Conservation (phyloP, 352 stramenopile species). For the Elongisporangium senticosum region DNA sequence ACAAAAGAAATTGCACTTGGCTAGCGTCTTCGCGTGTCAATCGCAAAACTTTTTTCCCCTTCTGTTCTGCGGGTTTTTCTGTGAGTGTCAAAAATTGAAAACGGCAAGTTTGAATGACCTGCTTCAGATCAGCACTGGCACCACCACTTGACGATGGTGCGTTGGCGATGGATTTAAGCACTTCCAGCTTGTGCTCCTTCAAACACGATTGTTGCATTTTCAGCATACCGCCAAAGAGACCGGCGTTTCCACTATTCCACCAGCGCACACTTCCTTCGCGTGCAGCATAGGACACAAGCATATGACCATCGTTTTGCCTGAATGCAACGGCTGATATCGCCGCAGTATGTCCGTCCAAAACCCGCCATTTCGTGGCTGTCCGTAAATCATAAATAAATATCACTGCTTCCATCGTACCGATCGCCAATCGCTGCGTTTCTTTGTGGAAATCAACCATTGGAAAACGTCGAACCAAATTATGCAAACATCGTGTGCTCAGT, state of each 20-base stretch:
- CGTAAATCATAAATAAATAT: conserved; percentile 87
- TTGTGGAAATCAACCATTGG: conserved; percentile 88
- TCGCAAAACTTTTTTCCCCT: conserved; percentile 44
- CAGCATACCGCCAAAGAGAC: conserved; percentile 77
- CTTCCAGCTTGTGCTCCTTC: conserved; percentile 72
- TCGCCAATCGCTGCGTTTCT: conserved; percentile 75
- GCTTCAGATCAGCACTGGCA: conserved; percentile 58
- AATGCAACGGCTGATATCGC: conserved; percentile 71
- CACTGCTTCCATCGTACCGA: conserved; percentile 84
- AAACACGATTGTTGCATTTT: conserved; percentile 87
- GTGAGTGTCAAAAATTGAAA: conserved; percentile 75
- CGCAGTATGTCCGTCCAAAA: conserved; percentile 74
- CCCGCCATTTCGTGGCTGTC: conserved; percentile 85
- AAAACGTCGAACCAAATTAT: conserved; percentile 77
- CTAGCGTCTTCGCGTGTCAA: conserved; percentile 76
- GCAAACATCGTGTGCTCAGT: conserved; percentile 73
- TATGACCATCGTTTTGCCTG: conserved; percentile 53
- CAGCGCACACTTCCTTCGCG: conserved; percentile 73
- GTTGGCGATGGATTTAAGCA: conserved; percentile 32
- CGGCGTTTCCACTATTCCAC: conserved; percentile 81
- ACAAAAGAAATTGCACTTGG: conserved; percentile 78
- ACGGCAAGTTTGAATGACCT: conserved; percentile 82
- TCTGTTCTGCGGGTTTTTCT: conserved; percentile 16
- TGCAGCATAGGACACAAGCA: conserved; percentile 79
- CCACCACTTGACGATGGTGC: conserved; percentile 50